phyloP scores from a whole-genome alignment of 2,329 filamentous ascomycete genomes.

The Epichloe amarillans region DNA sequence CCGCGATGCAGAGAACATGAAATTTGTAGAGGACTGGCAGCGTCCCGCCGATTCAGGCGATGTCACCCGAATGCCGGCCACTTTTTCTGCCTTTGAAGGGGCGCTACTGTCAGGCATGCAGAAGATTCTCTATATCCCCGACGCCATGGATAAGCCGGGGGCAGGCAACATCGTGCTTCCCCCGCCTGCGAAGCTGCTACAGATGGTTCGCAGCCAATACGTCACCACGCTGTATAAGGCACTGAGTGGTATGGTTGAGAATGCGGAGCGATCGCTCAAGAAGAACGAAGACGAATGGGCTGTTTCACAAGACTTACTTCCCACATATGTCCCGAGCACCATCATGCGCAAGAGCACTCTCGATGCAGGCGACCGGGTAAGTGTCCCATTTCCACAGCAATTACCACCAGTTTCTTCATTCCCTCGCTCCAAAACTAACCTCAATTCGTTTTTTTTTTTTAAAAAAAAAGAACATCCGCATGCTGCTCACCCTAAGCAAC shows the following conservation, averaged over 20 bases:
- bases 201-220: constrained; percentile 85
- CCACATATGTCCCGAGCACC: constrained; percentile 13
- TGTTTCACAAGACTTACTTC: constrained; percentile 30
- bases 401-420: constrained; percentile 11
- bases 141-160: constrained; percentile 61
- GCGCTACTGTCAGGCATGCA: constrained; percentile 77
- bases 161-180: constrained; percentile 68
- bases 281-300: constrained; percentile 51
- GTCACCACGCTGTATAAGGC: constrained; percentile 90
- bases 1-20: constrained; percentile 83
- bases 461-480: constrained; percentile 59
- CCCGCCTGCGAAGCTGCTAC: constrained; percentile 79
- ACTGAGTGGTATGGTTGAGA: constrained; percentile 91
- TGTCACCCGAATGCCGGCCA: constrained; percentile 78
- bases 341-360: constrained; percentile 32
- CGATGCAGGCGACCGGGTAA: constrained; percentile 43
- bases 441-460: too few relatives aligned
- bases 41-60: constrained; percentile 69
- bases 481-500: constrained; percentile 89
- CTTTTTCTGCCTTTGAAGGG: constrained; percentile 76
- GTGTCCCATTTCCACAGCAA: constrained; percentile 11
- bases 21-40: constrained; percentile 87
- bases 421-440: not conserved
- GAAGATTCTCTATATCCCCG: constrained; percentile 86
- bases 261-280: constrained; percentile 64